Conservation (phyloP, 129 eudicot species). For the Lonicera japonica region DNA sequence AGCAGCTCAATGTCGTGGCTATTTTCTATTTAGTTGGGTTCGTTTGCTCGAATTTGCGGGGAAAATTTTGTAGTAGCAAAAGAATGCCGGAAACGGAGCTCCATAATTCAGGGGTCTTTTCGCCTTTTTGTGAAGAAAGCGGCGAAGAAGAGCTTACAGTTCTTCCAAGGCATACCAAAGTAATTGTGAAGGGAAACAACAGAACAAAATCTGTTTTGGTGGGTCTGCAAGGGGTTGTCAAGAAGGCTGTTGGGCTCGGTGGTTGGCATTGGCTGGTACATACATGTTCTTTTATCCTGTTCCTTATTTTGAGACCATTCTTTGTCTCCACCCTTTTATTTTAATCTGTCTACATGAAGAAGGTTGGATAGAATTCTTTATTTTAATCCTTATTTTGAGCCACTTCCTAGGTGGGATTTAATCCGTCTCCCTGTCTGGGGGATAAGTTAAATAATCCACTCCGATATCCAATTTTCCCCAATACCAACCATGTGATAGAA, state of each 20-base stretch:
- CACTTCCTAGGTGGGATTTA: too few relatives aligned
- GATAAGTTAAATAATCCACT: too few relatives aligned
- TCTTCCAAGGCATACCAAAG: slow-evolving; percentile 97
- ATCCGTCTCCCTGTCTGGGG: too few relatives aligned
- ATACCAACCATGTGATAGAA: too few relatives aligned
- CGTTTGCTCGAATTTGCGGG: too few relatives aligned
- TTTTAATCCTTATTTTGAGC: too few relatives aligned
- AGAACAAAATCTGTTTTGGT: slow-evolving; percentile 96
- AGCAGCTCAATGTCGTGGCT: too few relatives aligned
- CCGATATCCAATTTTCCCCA: too few relatives aligned
- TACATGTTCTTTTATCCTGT: slow-evolving; percentile 12
- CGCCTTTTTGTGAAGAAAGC: slow-evolving; percentile 88
- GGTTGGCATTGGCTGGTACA: slow-evolving; percentile 99
- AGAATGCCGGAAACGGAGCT: slow-evolving; percentile 74
- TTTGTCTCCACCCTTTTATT: background rate
- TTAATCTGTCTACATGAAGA: background rate
- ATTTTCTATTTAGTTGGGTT: too few relatives aligned
- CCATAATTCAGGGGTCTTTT: slow-evolving; percentile 69
- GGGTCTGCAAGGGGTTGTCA: slow-evolving; percentile 96
- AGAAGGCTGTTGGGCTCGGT: slow-evolving; percentile 99
- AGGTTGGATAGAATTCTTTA: too few relatives aligned
- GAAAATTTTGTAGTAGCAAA: slow-evolving; percentile 1
- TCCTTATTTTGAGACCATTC: slow-evolving; percentile 13
- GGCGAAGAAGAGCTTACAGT: slow-evolving; percentile 96
- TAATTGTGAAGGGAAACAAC: slow-evolving; percentile 89